Conservation (phyloP, 176 grass and related monocot species). For the Aegilops speltoides region DNA sequence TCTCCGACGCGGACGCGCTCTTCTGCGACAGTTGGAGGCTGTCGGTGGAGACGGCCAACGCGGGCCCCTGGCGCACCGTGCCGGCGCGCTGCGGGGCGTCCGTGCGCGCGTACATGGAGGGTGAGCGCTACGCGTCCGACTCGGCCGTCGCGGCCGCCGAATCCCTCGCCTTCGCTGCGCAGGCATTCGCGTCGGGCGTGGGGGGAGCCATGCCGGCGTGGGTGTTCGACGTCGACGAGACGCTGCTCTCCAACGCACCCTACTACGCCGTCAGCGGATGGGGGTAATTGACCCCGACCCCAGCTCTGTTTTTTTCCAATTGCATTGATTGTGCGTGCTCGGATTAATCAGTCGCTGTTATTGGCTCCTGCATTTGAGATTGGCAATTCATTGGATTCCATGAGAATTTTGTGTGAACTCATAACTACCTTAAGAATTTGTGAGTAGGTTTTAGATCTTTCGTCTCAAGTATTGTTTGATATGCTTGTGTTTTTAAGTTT, state of each 20-base stretch:
- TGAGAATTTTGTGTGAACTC: neutral
- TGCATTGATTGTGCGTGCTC: neutral
- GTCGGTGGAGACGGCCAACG: slow-evolving; percentile 78
- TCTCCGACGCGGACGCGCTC: slow-evolving; percentile 13
- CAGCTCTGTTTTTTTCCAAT: neutral
- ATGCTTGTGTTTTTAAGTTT: neutral
- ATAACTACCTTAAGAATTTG: neutral
- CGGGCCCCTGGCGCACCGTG: slow-evolving; percentile 49
- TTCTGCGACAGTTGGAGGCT: slow-evolving; percentile 96
- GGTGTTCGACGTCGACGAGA: slow-evolving; percentile 96
- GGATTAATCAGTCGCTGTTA: neutral
- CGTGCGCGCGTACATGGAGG: slow-evolving; percentile 62
- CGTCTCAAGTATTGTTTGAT: neutral
- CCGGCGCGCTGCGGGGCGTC: slow-evolving; percentile 42
- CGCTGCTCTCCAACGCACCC: slow-evolving; percentile 64
- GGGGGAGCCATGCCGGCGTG: slow-evolving; percentile 50
- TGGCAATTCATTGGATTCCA: neutral
- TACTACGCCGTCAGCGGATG: slow-evolving; percentile 67
- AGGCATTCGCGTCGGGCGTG: slow-evolving; percentile 5
- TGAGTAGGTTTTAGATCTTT: neutral
- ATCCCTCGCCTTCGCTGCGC: slow-evolving; percentile 58
- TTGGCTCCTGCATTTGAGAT: neutral
- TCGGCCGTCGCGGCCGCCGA: slow-evolving; percentile 52
- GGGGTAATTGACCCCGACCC: slow-evolving; percentile 47
- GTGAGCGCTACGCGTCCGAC: slow-evolving; percentile 70